phyloP scores from a whole-genome alignment of 1,284 basidiomycete genomes.

The Cutaneotrichosporon cyanovorans region DNA sequence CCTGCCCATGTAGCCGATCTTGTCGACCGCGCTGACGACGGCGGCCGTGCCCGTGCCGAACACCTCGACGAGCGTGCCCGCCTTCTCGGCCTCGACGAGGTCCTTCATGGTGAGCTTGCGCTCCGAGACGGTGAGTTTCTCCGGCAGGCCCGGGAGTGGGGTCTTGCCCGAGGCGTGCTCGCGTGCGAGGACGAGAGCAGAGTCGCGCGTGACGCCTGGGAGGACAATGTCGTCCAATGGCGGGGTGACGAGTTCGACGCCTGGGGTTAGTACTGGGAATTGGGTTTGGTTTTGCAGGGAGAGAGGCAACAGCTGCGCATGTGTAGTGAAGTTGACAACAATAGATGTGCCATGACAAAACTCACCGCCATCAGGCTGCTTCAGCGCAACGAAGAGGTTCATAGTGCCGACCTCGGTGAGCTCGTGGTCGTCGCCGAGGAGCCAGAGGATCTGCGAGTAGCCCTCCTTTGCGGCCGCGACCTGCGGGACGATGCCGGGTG shows the following conservation, averaged over 20 bases:
- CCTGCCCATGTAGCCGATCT: slow-evolving; percentile 76
- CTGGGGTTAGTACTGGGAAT: too few species aligned
- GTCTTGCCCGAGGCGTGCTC: slow-evolving; percentile 60
- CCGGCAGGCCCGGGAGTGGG: slow-evolving; percentile 57
- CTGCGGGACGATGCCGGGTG: slow-evolving; percentile 81
- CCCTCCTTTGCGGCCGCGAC: slow-evolving; percentile 72
- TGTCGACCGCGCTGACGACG: slow-evolving; percentile 71
- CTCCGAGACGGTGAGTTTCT: slow-evolving; percentile 68
- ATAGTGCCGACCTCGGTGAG: slow-evolving; percentile 82
- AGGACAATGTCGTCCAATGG: slow-evolving; percentile 93
- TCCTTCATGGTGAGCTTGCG: slow-evolving; percentile 84
- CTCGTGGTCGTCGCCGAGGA: slow-evolving; percentile 77
- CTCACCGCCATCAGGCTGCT: slow-evolving; percentile 63
- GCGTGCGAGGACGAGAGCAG: slow-evolving; percentile 72
- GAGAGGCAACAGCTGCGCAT: not conserved
- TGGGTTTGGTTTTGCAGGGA: too few species aligned
- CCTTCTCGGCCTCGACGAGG: slow-evolving; percentile 62
- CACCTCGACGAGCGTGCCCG: slow-evolving; percentile 73
- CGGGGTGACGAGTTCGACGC: slow-evolving; percentile 75
- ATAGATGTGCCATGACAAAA: too few species aligned
- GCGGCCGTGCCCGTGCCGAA: slow-evolving; percentile 93
- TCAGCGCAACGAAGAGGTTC: slow-evolving; percentile 89
- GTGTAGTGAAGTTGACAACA: too few species aligned
- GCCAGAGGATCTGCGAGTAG: slow-evolving; percentile 93
- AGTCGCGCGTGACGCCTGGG: slow-evolving; percentile 92